Evolutionary conservation across 2,329 filamentous ascomycete species (phyloP), one percentile per base, ranked within the genome.

Genomic region (Fusarium sp.): DNA sequence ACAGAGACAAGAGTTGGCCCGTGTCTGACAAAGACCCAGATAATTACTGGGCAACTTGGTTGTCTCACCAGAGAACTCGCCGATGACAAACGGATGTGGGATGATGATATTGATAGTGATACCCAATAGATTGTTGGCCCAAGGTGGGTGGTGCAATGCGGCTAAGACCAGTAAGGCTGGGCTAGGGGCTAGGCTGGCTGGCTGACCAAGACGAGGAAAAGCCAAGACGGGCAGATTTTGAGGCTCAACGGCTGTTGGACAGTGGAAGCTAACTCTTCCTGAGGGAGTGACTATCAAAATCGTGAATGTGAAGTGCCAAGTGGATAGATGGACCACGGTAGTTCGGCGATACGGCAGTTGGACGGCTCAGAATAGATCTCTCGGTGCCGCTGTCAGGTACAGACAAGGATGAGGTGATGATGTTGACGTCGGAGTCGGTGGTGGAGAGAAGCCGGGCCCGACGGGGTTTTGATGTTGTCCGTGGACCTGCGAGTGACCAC

Each of bases 331-430:
- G 60, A 41, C 41, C n/a, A 54, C 67, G 58, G 67, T 62, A 65
- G 62, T 66, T 61, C 28, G 24, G 24, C 35, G 44, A 42, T 35
- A 48, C 62, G 67, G 68, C 56, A 71, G 67, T 71, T 71, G 62
- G 8, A 45, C 28, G 49, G 45, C 61, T 38, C 42, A 64, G 48
- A 64, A 56, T 69, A 55, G 67, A 62, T 55, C 31, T 64, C 31
- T 54, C 17, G 48, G 57, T 49, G 45, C 52, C 38, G 42, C 54
- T 61, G 67, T 61, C 67, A 71, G 68, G 68, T 36, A 64, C 56
- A 52, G 54, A 63, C 70, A 57, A 74, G 70, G 70, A 49, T 73
- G 67, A 47, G 47, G 55, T 62, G 58, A 60, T 47, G 67, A 70
- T 54, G 55, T 45, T 45, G 65, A 42, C 26, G 49, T 69, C 66